A percentile compares a stretch with the other conserved stretches of the same genome.
Evolutionary conservation across 768 basidiomycete species (phyloP).

Genomic region (Mrakia blollopis): DNA sequence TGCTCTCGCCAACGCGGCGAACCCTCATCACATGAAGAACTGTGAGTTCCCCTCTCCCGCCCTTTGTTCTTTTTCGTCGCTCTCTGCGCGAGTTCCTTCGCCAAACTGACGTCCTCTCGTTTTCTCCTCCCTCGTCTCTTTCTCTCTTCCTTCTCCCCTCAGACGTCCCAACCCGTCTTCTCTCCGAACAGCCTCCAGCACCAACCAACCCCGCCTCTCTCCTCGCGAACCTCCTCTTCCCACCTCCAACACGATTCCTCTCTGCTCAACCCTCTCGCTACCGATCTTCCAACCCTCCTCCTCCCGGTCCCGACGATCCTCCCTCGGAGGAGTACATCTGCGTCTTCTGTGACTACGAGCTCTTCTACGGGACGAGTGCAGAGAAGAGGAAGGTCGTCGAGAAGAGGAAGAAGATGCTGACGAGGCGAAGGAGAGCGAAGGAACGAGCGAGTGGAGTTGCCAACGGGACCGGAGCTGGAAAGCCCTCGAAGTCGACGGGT

Average conservation of each 20-base stretch:
- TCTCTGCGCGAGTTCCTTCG: not conserved
- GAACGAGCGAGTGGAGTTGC: conserved; percentile 63
- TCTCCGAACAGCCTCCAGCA: conserved; percentile 20
- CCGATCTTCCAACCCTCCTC: conserved; percentile 12
- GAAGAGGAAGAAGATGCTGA: conserved; percentile 72
- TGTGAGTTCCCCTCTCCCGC: conserved; percentile 69
- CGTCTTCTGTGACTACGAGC: conserved; percentile 82
- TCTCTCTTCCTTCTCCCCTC: not conserved
- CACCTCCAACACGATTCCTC: conserved; percentile 41
- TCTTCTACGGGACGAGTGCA: conserved; percentile 80
- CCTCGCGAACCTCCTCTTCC: conserved; percentile 28
- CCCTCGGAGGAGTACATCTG: conserved; percentile 89
- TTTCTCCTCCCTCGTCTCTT: too few relatives aligned
- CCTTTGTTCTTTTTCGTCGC: not conserved
- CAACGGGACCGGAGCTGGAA: conserved; percentile 39
- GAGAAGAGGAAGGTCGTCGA: conserved; percentile 62
- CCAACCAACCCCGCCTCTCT: conserved; percentile 3
- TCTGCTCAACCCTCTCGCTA: conserved; percentile 36
- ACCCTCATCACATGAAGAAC: conserved; percentile 91
- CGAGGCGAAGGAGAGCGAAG: conserved; percentile 62
- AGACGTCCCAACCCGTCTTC: conserved; percentile 12
- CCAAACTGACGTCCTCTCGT: conserved; percentile 37
- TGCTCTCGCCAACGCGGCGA: conserved; percentile 83
- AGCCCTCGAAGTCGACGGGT: not conserved
- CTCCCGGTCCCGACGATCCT: conserved; percentile 46